Evolutionary conservation across 257 asterid species (phyloP).

Genomic region (Nemophila menziesii): DNA sequence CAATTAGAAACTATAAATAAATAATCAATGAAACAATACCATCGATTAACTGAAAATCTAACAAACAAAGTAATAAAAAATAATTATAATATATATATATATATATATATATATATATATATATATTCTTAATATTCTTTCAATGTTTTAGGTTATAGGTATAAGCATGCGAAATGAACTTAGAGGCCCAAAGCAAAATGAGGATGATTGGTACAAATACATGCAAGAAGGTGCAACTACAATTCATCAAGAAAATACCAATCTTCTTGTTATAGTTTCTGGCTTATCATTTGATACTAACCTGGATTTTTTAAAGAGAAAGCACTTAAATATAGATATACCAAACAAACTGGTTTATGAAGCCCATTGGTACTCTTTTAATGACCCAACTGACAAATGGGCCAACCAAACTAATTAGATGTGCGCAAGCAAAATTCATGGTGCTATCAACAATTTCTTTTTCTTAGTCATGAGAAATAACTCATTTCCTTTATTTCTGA

Average conservation of each 20-base stretch:
- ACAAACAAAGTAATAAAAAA: no score
- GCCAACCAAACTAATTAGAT: conserved; percentile 5
- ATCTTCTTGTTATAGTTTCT: conserved; percentile 30
- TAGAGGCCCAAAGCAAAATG: conserved; percentile 42
- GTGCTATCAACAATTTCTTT: conserved; percentile 17
- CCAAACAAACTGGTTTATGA: conserved; percentile 36
- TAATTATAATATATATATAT: no score
- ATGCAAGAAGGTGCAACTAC: conserved; percentile 29
- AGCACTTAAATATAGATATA: conserved; percentile 14
- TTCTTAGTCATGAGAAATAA: conserved; percentile 22
- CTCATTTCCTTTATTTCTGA: conserved; percentile 39
- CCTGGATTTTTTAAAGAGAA: conserved; percentile 24
- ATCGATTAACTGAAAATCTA: no score
- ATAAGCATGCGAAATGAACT: conserved; percentile 57
- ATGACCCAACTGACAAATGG: neutral
- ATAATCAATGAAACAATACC: no score
- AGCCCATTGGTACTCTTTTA: conserved; percentile 36
- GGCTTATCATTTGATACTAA: conserved; percentile 33
- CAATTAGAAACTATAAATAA: no score
- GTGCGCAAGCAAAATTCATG: conserved; percentile 17
- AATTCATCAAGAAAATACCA: conserved; percentile 31
- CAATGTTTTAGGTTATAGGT: conserved; percentile 43
- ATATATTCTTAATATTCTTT: no score
- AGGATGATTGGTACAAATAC: conserved; percentile 24
- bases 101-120: no score